A percentile compares a stretch with the other conserved stretches of the same genome.
These are phyloP conservation scores for Fagopyrum tataricum DNA, from an alignment of 148 eudicot genomes.

Conservation along the genomic window DNA sequence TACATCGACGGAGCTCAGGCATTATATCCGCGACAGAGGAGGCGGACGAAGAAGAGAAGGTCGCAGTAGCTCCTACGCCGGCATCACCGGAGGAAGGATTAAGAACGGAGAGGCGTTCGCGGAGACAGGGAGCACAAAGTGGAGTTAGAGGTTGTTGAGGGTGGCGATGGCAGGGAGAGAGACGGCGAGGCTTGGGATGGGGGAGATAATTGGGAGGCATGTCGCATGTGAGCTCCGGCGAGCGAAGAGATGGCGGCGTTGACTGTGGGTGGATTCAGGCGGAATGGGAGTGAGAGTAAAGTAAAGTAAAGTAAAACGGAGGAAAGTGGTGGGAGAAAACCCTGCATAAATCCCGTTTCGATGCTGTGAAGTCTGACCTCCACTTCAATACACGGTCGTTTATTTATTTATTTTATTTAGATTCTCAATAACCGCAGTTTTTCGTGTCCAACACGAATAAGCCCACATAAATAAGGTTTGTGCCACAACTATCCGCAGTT, in stretches of 20 bases:
- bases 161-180: slow-evolving; percentile 65
- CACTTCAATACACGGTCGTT: slow-evolving; percentile 3
- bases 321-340: background rate
- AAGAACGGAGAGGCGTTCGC: slow-evolving; percentile 78
- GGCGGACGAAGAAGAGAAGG: slow-evolving; percentile 12
- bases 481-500: too few species aligned
- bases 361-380: background rate
- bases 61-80: background rate
- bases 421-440: too few species aligned
- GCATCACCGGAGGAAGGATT: slow-evolving; percentile 20
- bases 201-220: background rate
- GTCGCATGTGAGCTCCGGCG: background rate
- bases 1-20: slow-evolving; percentile 72
- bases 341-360: background rate
- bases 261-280: background rate
- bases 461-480: too few species aligned
- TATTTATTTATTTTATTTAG: background rate
- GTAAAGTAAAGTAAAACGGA: background rate
- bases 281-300: background rate
- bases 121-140: slow-evolving; percentile 69
- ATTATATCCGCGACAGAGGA: background rate
- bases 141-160: slow-evolving; percentile 55
- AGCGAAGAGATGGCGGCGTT: background rate
- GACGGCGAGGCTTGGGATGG: slow-evolving; percentile 43
- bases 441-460: too few species aligned